A percentile compares a stretch with the other conserved stretches of the same genome.
phyloP scores from a whole-genome alignment of 1,284 basidiomycete genomes.

The Coniferiporia sulphurascens region DNA sequence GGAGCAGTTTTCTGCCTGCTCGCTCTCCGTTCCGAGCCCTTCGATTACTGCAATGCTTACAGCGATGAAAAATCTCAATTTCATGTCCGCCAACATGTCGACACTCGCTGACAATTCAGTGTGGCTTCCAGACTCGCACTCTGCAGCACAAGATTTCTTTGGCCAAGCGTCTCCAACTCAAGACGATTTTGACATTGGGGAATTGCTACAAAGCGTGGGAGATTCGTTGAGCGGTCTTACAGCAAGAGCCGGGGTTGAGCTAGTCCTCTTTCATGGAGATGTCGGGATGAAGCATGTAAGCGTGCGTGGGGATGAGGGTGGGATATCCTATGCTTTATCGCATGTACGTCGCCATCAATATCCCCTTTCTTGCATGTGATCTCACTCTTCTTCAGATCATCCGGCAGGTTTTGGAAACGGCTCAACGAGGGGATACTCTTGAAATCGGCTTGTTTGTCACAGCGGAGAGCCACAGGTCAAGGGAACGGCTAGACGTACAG shows the following conservation, averaged over 20 bases:
- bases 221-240: slow-evolving; percentile 83
- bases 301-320: slow-evolving; percentile 82
- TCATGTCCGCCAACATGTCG: slow-evolving; percentile 77
- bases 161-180: slow-evolving; percentile 12
- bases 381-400: slow-evolving; percentile 53
- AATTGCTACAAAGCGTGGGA: slow-evolving; percentile 70
- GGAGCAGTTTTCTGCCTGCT: slow-evolving; percentile 85
- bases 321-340: slow-evolving; percentile 71
- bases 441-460: slow-evolving; percentile 81
- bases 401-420: slow-evolving; percentile 73
- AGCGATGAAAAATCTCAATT: slow-evolving; percentile 87
- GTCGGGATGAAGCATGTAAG: slow-evolving; percentile 79
- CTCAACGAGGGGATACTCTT: slow-evolving; percentile 73
- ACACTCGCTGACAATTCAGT: slow-evolving; percentile 34
- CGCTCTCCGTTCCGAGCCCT: slow-evolving; percentile 78
- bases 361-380: slow-evolving; percentile 12
- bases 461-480: slow-evolving; percentile 24
- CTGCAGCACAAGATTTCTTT: not conserved
- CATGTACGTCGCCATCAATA: slow-evolving; percentile 59
- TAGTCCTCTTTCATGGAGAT: slow-evolving; percentile 86
- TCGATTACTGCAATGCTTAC: slow-evolving; percentile 86
- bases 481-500: slow-evolving; percentile 21
- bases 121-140: not conserved
- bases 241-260: slow-evolving; percentile 78
- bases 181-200: slow-evolving; percentile 62